These are phyloP conservation scores for Flaveria robusta DNA, from an alignment of 129 eudicot species.

Conservation along the genomic window DNA sequence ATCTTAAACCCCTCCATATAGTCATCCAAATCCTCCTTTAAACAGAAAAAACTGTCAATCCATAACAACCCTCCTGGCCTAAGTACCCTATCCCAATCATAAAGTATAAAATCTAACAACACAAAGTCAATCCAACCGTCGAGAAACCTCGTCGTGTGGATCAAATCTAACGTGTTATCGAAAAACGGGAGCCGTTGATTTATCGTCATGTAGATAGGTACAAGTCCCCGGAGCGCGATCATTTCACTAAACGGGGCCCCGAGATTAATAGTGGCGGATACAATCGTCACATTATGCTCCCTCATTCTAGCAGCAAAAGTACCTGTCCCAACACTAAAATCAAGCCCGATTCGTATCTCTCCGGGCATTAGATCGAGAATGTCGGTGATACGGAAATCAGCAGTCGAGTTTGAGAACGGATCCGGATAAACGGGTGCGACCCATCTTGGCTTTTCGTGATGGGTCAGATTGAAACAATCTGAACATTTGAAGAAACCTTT, in stretches of 20 bases:
- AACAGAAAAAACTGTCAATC: conserved; percentile 78
- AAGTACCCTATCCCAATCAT: conserved; percentile 78
- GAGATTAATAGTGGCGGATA: conserved; percentile 56
- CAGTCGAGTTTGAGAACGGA: conserved; percentile 49
- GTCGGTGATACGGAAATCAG: conserved; percentile 54
- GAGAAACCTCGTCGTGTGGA: conserved; percentile 73
- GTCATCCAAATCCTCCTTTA: conserved; percentile 65
- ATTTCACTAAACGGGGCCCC: conserved; percentile 77
- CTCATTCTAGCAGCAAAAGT: conserved; percentile 79
- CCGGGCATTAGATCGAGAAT: conserved; percentile 59
- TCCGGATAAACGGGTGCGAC: conserved; percentile 45
- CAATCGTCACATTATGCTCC: conserved; percentile 58
- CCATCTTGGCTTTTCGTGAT: conserved; percentile 71
- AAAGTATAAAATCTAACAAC: conserved; percentile 59
- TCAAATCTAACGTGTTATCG: conserved; percentile 72
- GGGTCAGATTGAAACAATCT: conserved; percentile 61
- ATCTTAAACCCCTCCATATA: conserved; percentile 56
- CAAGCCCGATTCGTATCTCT: conserved; percentile 60
- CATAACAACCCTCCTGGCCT: conserved; percentile 82
- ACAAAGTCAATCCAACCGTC: conserved; percentile 81
- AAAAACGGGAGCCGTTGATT: conserved; percentile 77
- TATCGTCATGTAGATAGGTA: conserved; percentile 66
- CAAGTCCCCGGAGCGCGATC: conserved; percentile 70
- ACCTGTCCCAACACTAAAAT: conserved; percentile 71
- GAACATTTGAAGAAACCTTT: conserved; percentile 78